These are phyloP conservation scores for Leishmania gerbilli DNA, from an alignment of 208 protist species.

Conservation along the genomic window DNA sequence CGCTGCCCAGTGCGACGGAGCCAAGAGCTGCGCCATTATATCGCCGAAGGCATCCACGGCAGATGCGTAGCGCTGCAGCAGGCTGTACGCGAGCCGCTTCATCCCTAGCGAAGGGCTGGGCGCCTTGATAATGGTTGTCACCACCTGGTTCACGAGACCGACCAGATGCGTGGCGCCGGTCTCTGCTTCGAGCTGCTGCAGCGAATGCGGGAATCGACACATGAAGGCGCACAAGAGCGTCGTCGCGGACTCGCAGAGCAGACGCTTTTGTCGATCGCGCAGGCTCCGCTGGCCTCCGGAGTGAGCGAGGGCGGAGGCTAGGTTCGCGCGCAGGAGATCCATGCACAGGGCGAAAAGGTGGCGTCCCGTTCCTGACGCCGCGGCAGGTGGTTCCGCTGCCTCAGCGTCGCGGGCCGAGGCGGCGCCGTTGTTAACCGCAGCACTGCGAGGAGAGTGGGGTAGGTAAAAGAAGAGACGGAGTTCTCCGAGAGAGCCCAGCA, in stretches of 20 bases:
- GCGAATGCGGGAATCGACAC: constrained; percentile 26
- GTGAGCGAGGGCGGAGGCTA: constrained; percentile 1
- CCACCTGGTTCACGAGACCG: constrained; percentile 4
- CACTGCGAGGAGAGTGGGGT: background rate
- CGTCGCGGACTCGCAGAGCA: constrained; percentile 24
- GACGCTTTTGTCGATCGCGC: constrained; percentile 3
- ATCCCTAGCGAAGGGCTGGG: constrained; percentile 22
- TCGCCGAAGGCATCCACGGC: constrained; percentile 13
- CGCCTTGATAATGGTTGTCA: constrained; percentile 11
- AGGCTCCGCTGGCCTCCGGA: background rate
- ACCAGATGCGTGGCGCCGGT: constrained; percentile 15
- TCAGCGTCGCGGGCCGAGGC: background rate
- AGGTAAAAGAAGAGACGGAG: constrained; percentile 25
- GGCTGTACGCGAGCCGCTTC: constrained; percentile 11
- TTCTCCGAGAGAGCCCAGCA: constrained; percentile 22
- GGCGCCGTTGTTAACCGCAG: background rate
- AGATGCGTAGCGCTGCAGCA: constrained; percentile 32
- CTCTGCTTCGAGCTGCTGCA: constrained; percentile 19
- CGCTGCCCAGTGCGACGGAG: constrained; percentile 10
- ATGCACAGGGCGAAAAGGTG: constrained; percentile 23
- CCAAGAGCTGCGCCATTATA: constrained; percentile 18
- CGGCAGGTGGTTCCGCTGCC: background rate
- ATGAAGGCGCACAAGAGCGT: constrained; percentile 31
- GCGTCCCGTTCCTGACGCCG: background rate
- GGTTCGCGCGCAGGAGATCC: constrained; percentile 13